A percentile compares a stretch with the other conserved stretches of the same genome.
Conservation (phyloP, 169 alveolate species). For the Cryptosporidium viatorum region DNA sequence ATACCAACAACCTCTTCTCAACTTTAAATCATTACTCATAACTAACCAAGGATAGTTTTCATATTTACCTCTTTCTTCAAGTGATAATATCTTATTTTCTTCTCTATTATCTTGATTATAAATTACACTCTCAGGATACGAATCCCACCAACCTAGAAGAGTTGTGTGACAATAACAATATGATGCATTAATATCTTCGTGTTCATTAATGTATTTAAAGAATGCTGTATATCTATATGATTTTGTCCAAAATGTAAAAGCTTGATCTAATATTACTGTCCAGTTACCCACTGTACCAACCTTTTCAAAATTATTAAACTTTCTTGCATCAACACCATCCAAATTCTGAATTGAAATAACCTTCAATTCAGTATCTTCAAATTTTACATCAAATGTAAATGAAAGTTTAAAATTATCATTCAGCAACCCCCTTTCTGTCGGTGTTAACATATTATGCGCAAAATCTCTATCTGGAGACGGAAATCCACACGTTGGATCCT, state of each 20-base stretch:
- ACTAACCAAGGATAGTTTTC: slow-evolving; percentile 44
- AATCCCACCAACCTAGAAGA: slow-evolving; percentile 73
- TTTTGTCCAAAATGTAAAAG: slow-evolving; percentile 57
- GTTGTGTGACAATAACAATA: slow-evolving; percentile 67
- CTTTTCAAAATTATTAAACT: slow-evolving; percentile 13
- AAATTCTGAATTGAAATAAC: background rate
- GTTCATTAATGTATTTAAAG: slow-evolving; percentile 55
- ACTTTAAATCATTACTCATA: slow-evolving; percentile 21
- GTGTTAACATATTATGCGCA: slow-evolving; percentile 38
- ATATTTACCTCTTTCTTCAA: slow-evolving; percentile 36
- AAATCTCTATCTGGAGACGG: slow-evolving; percentile 71
- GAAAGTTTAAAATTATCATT: slow-evolving; percentile 10
- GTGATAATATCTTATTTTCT: slow-evolving; percentile 28
- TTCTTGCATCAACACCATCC: background rate
- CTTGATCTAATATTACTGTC: slow-evolving; percentile 69
- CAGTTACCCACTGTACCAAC: slow-evolving; percentile 50
- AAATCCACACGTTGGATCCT: slow-evolving; percentile 66
- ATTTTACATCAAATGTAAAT: slow-evolving; percentile 36
- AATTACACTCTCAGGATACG: slow-evolving; percentile 13
- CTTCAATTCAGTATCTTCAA: slow-evolving; percentile 10
- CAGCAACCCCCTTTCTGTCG: slow-evolving; percentile 31
- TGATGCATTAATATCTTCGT: slow-evolving; percentile 44
- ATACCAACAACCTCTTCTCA: slow-evolving; percentile 75
- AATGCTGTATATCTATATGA: slow-evolving; percentile 42
- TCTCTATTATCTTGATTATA: background rate